Percentiles rank a stretch among this genome's conserved stretches.
phyloP scores from a whole-genome alignment of 148 eudicot species.

The Silene latifolia region DNA sequence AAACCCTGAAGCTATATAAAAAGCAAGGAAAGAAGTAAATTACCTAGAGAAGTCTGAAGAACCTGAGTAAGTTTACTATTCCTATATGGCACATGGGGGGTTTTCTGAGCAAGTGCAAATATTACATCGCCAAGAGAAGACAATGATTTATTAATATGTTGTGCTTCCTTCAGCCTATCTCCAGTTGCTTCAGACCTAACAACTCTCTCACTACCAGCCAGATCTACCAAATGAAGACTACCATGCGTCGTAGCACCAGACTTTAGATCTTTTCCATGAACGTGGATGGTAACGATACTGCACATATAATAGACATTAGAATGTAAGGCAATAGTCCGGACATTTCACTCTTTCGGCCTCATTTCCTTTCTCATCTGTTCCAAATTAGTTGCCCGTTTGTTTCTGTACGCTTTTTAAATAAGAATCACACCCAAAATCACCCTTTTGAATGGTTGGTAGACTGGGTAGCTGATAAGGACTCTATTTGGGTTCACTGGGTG shows the following conservation, averaged over 20 bases:
- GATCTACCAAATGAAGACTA: slow-evolving; percentile 77
- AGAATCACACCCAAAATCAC: not conserved
- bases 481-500: no score
- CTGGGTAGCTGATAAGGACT: no score
- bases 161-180: slow-evolving; percentile 69
- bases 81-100: slow-evolving; percentile 65
- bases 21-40: not conserved
- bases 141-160: slow-evolving; percentile 71
- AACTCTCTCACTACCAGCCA: slow-evolving; percentile 79
- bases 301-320: not conserved
- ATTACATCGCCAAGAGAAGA: slow-evolving; percentile 78
- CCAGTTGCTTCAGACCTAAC: slow-evolving; percentile 74
- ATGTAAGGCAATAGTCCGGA: not conserved
- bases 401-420: not conserved
- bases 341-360: not conserved
- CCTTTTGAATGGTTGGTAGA: no score
- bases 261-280: slow-evolving; percentile 51
- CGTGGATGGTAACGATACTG: slow-evolving; percentile 71
- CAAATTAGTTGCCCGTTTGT: not conserved
- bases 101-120: slow-evolving; percentile 62
- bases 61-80: slow-evolving; percentile 88
- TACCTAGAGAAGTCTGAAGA: slow-evolving; percentile 72
- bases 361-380: not conserved
- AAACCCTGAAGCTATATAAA: not conserved
- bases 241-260: slow-evolving; percentile 45